phyloP scores from a whole-genome alignment of 2,329 filamentous ascomycete genomes.

The Calonectria montana region DNA sequence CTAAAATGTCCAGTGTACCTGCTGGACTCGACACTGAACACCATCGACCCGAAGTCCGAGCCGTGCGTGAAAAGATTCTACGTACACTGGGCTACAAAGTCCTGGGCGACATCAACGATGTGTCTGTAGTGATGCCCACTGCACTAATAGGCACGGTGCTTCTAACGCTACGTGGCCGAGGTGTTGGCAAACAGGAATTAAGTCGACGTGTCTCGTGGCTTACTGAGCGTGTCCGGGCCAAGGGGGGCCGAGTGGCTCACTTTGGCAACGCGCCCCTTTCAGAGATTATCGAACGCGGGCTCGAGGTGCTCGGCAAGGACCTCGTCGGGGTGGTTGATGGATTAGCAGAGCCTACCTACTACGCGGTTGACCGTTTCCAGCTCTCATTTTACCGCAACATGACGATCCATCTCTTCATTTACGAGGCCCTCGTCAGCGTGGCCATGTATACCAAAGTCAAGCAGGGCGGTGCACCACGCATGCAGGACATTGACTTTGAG shows the following conservation, averaged over 20 bases:
- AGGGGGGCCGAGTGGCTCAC: slow-evolving; percentile 93
- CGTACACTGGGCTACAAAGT: slow-evolving; percentile 93
- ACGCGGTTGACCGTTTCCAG: slow-evolving; percentile 95
- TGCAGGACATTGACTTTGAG: slow-evolving; percentile 81
- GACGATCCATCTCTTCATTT: slow-evolving; percentile 98
- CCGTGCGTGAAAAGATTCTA: slow-evolving; percentile 77
- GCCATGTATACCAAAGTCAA: slow-evolving; percentile 94
- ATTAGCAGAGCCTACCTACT: slow-evolving; percentile 91
- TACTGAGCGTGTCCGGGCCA: slow-evolving; percentile 80
- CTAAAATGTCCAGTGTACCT: slow-evolving; percentile 57
- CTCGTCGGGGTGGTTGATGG: slow-evolving; percentile 84
- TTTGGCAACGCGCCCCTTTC: slow-evolving; percentile 85
- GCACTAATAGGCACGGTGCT: slow-evolving; percentile 94
- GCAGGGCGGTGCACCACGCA: slow-evolving; percentile 83
- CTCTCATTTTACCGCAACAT: slow-evolving; percentile 99
- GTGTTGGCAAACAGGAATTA: slow-evolving; percentile 88
- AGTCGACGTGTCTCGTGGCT: slow-evolving; percentile 92
- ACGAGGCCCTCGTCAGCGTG: slow-evolving; percentile 89
- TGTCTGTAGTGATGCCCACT: slow-evolving; percentile 98
- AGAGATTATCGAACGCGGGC: slow-evolving; percentile 86
- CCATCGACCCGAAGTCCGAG: slow-evolving; percentile 60
- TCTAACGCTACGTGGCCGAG: slow-evolving; percentile 88
- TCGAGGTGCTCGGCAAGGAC: slow-evolving; percentile 91
- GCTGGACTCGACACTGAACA: slow-evolving; percentile 58
- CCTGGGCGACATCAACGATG: slow-evolving; percentile 92